Evolutionary conservation across 169 alveolate genomes (phyloP), one percentile per base, ranked within the genome.

Genomic region (Plasmodium vivax): DNA sequence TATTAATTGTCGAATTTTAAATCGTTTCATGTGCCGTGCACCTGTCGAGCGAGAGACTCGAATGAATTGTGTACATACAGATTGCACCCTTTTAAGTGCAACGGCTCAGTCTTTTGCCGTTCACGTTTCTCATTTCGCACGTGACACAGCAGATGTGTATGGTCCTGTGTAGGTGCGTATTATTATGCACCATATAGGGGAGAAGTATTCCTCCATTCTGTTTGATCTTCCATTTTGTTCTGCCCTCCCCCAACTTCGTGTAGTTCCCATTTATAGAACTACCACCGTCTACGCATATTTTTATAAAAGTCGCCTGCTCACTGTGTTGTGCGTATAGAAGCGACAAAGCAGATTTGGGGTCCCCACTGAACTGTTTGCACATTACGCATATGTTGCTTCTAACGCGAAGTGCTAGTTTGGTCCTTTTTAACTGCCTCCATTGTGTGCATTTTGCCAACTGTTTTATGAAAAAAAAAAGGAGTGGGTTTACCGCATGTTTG

Each of bases 41-140:
- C 12, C 36, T 34, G 30, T n/a, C 30, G 12, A 75, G 9, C 47
- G 56, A 75, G 56, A 34, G 56, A 16, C 47, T 9, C 30, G 83
- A 19, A 75, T 36, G 58, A 19, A 68, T 68, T 30, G 77, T 27
- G 38, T 30, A 68, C n/a, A 68, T 27, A 27, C n/a, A 10, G 27
- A 82, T 82, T 83, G 73, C 43, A 30, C 43, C 79, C 19, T 58
- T 81, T 43, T 82, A 82, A 82, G 16, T 51, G 19, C 30, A 82
- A 12, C 41, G 41, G 19, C 41, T 30, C 8, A 82, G 73, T 47
- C 51, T 82, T 82, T 16, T 51, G 23, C 62, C 23, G 23, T 51
- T 51, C 12, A 51, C 62, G 16, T 51, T 51, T 51, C 62, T 51
- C 27, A 51, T 51, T 47, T 47, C 5, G 58, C n/a, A 12, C n/a